Base-by-base conservation (phyloP, 139 green algal species). In the Chlorella sp. region DNA sequence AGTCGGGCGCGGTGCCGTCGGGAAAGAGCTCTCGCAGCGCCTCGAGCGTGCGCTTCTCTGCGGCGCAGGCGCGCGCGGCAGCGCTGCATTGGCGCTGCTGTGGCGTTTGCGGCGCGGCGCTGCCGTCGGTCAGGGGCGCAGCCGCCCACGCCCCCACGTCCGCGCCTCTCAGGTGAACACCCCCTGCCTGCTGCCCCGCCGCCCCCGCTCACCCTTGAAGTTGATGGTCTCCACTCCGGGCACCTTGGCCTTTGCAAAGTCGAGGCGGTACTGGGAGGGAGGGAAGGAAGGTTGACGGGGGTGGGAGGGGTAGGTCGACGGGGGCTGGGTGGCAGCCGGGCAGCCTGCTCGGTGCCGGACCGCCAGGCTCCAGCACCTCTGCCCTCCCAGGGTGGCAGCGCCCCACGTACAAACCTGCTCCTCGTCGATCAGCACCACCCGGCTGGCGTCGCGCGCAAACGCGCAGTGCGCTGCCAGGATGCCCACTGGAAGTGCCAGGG, bases 381-480 rank as follows among this genome's bases (percentile, higher is more conserved):
- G n/a, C n/a, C n/a, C n/a, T n/a, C n/a, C n/a, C n/a, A n/a, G n/a
- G n/a, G n/a, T n/a, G n/a, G n/a, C n/a, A n/a, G n/a, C n/a, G n/a
- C n/a, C n/a, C n/a, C n/a, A n/a, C n/a, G n/a, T n/a, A n/a, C n/a
- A n/a, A n/a, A n/a, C 79, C 41, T 81, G 27, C 33, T 82, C 73
- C 14, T 71, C 56, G 73, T 95, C 90, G 65, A 95, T 92, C 36
- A 94, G 63, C 36, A 93, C 75, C 12, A 94, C 77, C 0, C 72
- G 74, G 14, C 61, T 46, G 0, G 91, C 91, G 9, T 86, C 86
- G 0, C 82, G 67, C 8, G 79, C 71, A 67, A 79, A 70, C 19
- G 84, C 75, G 53, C 89, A 91, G 35, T 92, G 84, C 0, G 90
- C 91, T 4, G 90, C 83, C 74, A 95, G 78, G 38, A 95, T 87